A percentile compares a stretch with the other conserved stretches of the same genome.
These are phyloP conservation scores for Grifola frondosa DNA, from an alignment of 1,284 basidiomycete genomes.

Conservation along the genomic window DNA sequence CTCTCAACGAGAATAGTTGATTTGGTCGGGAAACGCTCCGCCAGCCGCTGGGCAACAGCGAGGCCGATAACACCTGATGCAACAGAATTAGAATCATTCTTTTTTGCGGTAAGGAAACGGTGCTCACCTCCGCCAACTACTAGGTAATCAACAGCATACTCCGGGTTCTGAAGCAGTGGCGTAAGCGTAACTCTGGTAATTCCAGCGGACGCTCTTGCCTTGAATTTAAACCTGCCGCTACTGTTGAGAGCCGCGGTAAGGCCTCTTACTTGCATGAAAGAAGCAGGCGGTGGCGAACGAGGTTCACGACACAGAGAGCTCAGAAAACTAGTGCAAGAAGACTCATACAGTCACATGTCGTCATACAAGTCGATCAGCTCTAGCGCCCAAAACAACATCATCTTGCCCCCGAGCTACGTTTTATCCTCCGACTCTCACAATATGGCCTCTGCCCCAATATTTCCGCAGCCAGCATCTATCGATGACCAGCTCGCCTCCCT, in stretches of 20 bases:
- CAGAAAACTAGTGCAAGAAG: background rate
- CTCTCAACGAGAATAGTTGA: constrained; percentile 88
- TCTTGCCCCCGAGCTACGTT: background rate
- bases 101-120: background rate
- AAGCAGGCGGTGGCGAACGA: background rate
- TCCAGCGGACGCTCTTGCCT: constrained; percentile 39
- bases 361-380: background rate
- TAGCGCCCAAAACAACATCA: background rate
- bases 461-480: constrained; percentile 39
- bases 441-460: constrained; percentile 14
- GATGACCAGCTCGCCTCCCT: constrained; percentile 50
- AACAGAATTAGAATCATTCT: background rate
- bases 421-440: background rate
- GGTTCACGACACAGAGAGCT: background rate
- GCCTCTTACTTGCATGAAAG: constrained; percentile 29
- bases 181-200: background rate
- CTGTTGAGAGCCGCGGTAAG: constrained; percentile 62
- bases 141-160: constrained; percentile 81
- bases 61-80: constrained; percentile 80
- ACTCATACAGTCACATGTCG: background rate
- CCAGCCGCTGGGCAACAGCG: constrained; percentile 79
- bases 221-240: constrained; percentile 58
- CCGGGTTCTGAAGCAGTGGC: constrained; percentile 51
- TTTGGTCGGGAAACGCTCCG: constrained; percentile 64
- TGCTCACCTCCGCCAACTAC: constrained; percentile 85